phyloP scores from a whole-genome alignment of 306 rosid species.

The Quercus alba region DNA sequence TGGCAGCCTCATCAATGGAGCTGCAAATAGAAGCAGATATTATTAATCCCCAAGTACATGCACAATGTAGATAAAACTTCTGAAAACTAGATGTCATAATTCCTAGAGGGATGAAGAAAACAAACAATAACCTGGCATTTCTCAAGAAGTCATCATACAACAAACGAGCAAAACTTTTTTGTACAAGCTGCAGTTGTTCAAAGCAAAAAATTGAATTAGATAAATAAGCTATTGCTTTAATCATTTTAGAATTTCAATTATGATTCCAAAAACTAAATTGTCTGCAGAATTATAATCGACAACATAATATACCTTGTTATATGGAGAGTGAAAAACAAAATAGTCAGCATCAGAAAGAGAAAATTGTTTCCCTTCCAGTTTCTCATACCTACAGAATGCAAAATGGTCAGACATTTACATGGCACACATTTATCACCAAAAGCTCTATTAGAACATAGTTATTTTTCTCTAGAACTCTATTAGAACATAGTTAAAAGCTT shows the following conservation, averaged over 20 bases:
- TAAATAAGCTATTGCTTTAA: slow-evolving; percentile 2
- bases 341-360: slow-evolving; percentile 75
- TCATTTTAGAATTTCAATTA: slow-evolving; percentile 8
- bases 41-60: slow-evolving; percentile 20
- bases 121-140: slow-evolving; percentile 63
- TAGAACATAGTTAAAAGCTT: neutral
- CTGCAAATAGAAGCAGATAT: slow-evolving; percentile 45
- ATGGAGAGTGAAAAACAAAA: slow-evolving; percentile 91
- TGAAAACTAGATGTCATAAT: slow-evolving; percentile 10
- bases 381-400: slow-evolving; percentile 68
- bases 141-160: slow-evolving; percentile 68
- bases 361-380: slow-evolving; percentile 69
- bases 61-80: neutral
- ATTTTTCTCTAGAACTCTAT: neutral
- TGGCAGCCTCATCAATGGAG: slow-evolving; percentile 63
- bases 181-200: slow-evolving; percentile 77
- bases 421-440: neutral
- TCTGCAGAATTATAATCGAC: neutral
- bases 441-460: slow-evolving; percentile 1
- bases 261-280: neutral
- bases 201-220: slow-evolving; percentile 10
- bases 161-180: slow-evolving; percentile 94
- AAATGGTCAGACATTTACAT: slow-evolving; percentile 24
- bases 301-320: slow-evolving; percentile 76
- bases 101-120: slow-evolving; percentile 12